Conservation (phyloP, 2,329 filamentous ascomycete genomes). For the Apiospora rasikravindrae region DNA sequence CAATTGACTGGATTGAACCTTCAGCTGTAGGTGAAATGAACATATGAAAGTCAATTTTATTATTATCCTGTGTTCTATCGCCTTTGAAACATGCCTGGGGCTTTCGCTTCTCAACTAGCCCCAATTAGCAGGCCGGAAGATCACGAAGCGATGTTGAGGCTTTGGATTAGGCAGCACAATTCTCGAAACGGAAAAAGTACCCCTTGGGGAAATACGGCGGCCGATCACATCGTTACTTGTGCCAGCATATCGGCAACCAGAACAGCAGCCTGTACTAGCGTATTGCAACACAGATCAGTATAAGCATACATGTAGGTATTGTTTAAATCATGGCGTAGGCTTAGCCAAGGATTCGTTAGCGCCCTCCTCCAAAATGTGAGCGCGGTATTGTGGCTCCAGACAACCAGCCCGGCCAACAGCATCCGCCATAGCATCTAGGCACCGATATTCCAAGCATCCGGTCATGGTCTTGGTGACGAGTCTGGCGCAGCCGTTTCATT, state of each 20-base stretch:
- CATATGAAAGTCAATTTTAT: background rate
- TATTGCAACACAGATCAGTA: background rate
- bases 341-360: background rate
- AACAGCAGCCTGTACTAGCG: background rate
- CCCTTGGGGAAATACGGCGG: background rate
- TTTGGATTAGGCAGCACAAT: background rate
- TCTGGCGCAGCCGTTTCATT: background rate
- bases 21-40: background rate
- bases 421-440: constrained; percentile 8
- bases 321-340: background rate
- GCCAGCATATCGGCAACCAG: background rate
- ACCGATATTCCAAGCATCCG: background rate
- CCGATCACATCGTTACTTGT: background rate
- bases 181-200: background rate
- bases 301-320: no score
- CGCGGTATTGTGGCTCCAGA: background rate
- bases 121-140: background rate
- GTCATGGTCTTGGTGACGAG: background rate
- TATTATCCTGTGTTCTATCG: background rate
- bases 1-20: no score
- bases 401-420: background rate
- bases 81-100: background rate
- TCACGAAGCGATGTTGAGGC: no score
- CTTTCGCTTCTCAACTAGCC: background rate
- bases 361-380: background rate